phyloP scores from a whole-genome alignment of 352 stramenopile species.

The Globisporangium nodosum region DNA sequence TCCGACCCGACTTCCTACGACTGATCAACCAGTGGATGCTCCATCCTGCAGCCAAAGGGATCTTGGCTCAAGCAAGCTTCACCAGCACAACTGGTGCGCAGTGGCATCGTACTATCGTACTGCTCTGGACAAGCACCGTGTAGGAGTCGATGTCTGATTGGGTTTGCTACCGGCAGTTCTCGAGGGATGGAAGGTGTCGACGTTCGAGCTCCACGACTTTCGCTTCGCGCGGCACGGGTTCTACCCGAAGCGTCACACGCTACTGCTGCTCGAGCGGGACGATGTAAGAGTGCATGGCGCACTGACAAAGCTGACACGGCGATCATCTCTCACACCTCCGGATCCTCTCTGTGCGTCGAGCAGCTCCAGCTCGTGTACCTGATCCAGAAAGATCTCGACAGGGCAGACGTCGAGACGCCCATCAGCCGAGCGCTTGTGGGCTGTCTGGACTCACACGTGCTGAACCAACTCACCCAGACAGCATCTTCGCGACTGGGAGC shows the following conservation, averaged over 20 bases:
- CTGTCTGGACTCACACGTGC: neutral
- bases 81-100: conserved; percentile 4
- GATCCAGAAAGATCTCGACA: conserved; percentile 20
- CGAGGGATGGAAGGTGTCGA: conserved; percentile 3
- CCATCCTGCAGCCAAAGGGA: neutral
- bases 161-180: neutral
- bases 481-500: neutral
- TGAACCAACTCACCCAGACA: conserved; percentile 1
- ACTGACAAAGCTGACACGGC: neutral
- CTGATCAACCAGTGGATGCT: conserved; percentile 33
- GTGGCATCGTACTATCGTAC: neutral
- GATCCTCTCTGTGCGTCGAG: neutral
- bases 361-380: conserved; percentile 38
- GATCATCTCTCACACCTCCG: neutral
- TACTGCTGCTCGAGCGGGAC: conserved; percentile 23
- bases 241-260: conserved; percentile 30
- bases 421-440: conserved; percentile 1
- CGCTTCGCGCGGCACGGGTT: conserved; percentile 25
- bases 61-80: conserved; percentile 5
- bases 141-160: neutral
- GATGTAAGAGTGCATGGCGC: conserved; percentile 15
- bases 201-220: conserved; percentile 29
- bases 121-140: neutral
- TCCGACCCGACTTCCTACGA: conserved; percentile 24
- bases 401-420: neutral